A percentile compares a stretch with the other conserved stretches of the same genome.
Conservation (phyloP, 495 filamentous ascomycete species). For the Apodospora peruviana region DNA sequence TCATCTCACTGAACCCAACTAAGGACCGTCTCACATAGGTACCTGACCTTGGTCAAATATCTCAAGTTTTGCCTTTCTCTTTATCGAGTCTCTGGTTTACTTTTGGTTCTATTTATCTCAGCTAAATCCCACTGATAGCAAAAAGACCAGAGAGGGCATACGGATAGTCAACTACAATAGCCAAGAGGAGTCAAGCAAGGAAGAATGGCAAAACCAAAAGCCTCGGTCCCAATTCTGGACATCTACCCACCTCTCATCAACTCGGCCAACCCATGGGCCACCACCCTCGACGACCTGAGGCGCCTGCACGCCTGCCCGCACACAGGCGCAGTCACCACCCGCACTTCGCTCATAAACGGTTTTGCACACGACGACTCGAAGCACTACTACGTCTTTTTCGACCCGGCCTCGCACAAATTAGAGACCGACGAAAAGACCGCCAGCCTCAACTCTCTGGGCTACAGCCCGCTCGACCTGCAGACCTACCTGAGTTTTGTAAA, state of each 20-base stretch:
- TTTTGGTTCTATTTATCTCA: no score
- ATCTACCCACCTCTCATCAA: conserved; percentile 65
- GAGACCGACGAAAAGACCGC: conserved; percentile 19
- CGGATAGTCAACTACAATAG: no score
- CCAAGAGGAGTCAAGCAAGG: no score
- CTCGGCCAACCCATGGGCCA: conserved; percentile 66
- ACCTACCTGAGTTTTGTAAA: conserved; percentile 56
- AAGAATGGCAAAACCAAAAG: no score
- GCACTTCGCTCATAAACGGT: conserved; percentile 54
- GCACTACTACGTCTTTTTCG: conserved; percentile 61
- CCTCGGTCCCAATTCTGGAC: conserved; percentile 27
- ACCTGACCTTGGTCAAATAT: no score
- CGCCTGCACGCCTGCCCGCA: conserved; percentile 49
- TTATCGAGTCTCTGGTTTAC: no score
- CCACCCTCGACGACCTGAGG: conserved; percentile 49
- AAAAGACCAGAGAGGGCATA: no score
- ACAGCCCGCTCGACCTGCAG: conserved; percentile 60
- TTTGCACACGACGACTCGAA: conserved; percentile 56
- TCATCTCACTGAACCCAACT: no score
- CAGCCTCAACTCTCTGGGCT: conserved; percentile 66
- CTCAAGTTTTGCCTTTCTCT: no score
- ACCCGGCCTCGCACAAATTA: conserved; percentile 38
- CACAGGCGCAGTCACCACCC: conserved; percentile 65
- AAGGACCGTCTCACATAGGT: no score
- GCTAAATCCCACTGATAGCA: no score